Percentiles rank a stretch among this genome's conserved stretches.
These are phyloP conservation scores for Baudoinia panamericana DNA, from an alignment of 495 filamentous ascomycete species.

Conservation along the genomic window DNA sequence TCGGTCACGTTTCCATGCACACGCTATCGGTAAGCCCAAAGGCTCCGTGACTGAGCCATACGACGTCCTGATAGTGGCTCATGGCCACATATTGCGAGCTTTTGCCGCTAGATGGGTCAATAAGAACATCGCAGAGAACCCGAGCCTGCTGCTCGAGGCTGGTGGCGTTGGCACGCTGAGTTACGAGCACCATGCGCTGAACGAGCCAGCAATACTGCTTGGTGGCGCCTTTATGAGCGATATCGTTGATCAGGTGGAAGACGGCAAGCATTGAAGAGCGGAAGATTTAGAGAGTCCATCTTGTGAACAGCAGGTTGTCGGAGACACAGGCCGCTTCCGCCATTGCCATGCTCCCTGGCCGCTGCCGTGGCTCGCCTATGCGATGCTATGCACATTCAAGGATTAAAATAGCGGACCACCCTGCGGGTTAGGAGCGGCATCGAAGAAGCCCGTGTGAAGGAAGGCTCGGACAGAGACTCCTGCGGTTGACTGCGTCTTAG, in stretches of 20 bases:
- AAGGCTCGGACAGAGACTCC: no score
- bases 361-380: no score
- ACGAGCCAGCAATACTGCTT: conserved; percentile 57
- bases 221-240: conserved; percentile 54
- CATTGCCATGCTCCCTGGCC: no score
- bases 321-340: no score
- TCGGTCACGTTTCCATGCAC: conserved; percentile 27
- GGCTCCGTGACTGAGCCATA: conserved; percentile 21
- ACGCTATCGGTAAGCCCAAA: conserved; percentile 25
- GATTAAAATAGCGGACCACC: no score
- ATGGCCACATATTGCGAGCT: conserved; percentile 32
- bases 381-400: no score
- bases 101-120: conserved; percentile 27
- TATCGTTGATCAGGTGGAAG: conserved; percentile 29
- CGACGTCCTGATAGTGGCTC: conserved; percentile 33
- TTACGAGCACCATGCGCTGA: conserved; percentile 52
- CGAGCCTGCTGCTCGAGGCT: conserved; percentile 33
- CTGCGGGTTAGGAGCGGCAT: no score
- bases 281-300: background rate
- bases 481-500: no score
- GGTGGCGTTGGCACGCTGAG: conserved; percentile 46
- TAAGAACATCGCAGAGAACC: conserved; percentile 25
- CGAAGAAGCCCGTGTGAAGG: no score
- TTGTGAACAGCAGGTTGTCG: no score
- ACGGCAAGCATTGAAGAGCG: conserved; percentile 14